Base-by-base conservation (phyloP, 441 rosid species). In the Eruca vesicaria region DNA sequence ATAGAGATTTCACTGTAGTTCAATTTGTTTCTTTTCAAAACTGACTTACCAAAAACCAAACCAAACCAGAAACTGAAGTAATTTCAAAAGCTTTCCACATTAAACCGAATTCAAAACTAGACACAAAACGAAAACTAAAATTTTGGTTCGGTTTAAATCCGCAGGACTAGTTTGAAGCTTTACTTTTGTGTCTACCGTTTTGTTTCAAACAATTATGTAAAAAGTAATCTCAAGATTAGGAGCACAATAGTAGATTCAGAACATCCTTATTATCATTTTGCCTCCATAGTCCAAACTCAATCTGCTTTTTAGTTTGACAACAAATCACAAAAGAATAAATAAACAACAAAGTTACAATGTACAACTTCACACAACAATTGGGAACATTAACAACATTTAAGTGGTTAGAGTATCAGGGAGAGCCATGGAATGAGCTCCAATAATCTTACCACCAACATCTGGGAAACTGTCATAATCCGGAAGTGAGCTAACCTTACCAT, bases 361-460 rank as follows among this genome's bases (percentile, higher is more conserved):
- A 75, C 79, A 75, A 75, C 79, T 29, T 68, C 74, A 52, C 3
- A 68, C 74, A 68, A 62, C 74, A 68, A 9, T 33, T 61, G 6
- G 68, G 50, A 58, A 66, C 66, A 65, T 43, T 43, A n/a, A 2
- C 16, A 38, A 38, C n/a, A 68, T 82, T 36, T 4, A 38, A 38
- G 98, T 95, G 9, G 99, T 95, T 36, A 95, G 79, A 43, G 83
- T 74, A 78, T 93, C 97, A 5, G 97, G 97, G 43, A 90, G 69
- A 19, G 79, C 57, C 31, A 80, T 0, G 53, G 97, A 86, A 21
- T 83, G 84, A 73, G 79, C 83, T 48, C 99, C 99, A 7, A 91
- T 45, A 15, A 91, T 89, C 66, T 84, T 88, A 71, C 98, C 99
- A 33, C 99, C 99, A 35, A 84, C 86, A 66, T 95, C 99, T 0